Evolutionary conservation across 768 basidiomycete genomes (phyloP).

Genomic region (Russula ochroleuca): DNA sequence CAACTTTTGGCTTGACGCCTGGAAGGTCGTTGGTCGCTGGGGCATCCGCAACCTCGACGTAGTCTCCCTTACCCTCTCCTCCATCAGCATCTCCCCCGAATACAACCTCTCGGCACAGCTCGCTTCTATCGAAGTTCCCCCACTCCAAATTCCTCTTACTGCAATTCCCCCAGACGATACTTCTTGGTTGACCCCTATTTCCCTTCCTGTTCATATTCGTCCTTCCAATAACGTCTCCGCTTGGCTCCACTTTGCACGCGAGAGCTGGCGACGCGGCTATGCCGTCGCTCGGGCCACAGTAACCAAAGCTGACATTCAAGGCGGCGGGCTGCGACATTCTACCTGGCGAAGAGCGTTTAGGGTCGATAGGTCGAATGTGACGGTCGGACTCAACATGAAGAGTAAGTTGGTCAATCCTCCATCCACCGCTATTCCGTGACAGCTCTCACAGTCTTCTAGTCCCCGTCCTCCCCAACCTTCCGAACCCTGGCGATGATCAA

Average conservation of each 20-base stretch:
- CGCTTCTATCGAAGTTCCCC: slow-evolving; percentile 44
- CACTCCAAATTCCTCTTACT: slow-evolving; percentile 47
- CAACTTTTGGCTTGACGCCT: slow-evolving; percentile 43
- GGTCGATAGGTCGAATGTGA: slow-evolving; percentile 4
- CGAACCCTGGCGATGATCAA: slow-evolving; percentile 47
- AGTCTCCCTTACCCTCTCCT: slow-evolving; percentile 53
- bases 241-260: slow-evolving; percentile 24
- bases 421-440: slow-evolving; percentile 13
- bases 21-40: slow-evolving; percentile 68
- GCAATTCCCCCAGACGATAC: slow-evolving; percentile 16
- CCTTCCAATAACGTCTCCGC: slow-evolving; percentile 18
- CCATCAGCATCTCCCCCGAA: slow-evolving; percentile 46
- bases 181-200: slow-evolving; percentile 24
- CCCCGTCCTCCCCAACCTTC: slow-evolving; percentile 61
- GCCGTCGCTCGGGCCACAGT: slow-evolving; percentile 7
- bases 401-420: slow-evolving; percentile 39
- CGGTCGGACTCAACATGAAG: slow-evolving; percentile 41
- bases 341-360: slow-evolving; percentile 20
- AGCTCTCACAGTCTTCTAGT: slow-evolving; percentile 40
- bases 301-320: slow-evolving; percentile 4
- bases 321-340: not conserved
- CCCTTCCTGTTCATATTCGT: slow-evolving; percentile 17
- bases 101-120: slow-evolving; percentile 42
- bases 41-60: slow-evolving; percentile 53
- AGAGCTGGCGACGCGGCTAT: slow-evolving; percentile 21